phyloP scores from a whole-genome alignment of 352 stramenopile species.

The Thalassiosira ordinaria region DNA sequence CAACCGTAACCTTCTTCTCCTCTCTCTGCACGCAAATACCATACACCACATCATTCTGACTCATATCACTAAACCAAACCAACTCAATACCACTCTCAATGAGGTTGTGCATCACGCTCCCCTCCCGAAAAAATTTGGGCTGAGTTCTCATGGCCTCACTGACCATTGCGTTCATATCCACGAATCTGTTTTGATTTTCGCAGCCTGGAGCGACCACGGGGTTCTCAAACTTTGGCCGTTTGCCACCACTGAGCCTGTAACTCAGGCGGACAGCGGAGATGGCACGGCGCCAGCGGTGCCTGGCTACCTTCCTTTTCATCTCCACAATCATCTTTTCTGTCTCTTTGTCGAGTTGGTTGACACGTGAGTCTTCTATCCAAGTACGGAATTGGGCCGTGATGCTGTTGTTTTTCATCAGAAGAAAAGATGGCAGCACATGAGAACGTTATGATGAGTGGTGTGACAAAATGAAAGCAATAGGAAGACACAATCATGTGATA shows the following conservation, averaged over 20 bases:
- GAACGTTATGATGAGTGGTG: no score
- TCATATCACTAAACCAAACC: slow-evolving; percentile 43
- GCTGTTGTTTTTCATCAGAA: slow-evolving; percentile 12
- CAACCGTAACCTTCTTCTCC: slow-evolving; percentile 43
- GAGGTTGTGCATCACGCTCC: slow-evolving; percentile 45
- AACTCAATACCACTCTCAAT: slow-evolving; percentile 54
- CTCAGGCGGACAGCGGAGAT: slow-evolving; percentile 29
- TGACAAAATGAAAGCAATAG: no score
- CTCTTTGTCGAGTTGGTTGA: slow-evolving; percentile 34
- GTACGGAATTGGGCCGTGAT: slow-evolving; percentile 26
- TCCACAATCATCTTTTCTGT: slow-evolving; percentile 37
- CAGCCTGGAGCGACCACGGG: slow-evolving; percentile 29
- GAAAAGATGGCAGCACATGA: no score
- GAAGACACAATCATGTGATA: no score
- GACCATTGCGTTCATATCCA: slow-evolving; percentile 44
- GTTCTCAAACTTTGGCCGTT: slow-evolving; percentile 39
- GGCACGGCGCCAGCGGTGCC: slow-evolving; percentile 38
- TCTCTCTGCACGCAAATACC: slow-evolving; percentile 45
- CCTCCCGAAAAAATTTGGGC: slow-evolving; percentile 35
- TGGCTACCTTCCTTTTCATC: slow-evolving; percentile 40
- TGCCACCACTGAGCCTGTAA: slow-evolving; percentile 37
- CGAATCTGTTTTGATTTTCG: slow-evolving; percentile 38
- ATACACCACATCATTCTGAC: slow-evolving; percentile 54
- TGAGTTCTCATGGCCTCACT: slow-evolving; percentile 32
- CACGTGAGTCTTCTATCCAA: slow-evolving; percentile 43